These are phyloP conservation scores for Sphaerostilbella broomeana DNA, from an alignment of 2,329 filamentous ascomycete genomes.

Conservation along the genomic window DNA sequence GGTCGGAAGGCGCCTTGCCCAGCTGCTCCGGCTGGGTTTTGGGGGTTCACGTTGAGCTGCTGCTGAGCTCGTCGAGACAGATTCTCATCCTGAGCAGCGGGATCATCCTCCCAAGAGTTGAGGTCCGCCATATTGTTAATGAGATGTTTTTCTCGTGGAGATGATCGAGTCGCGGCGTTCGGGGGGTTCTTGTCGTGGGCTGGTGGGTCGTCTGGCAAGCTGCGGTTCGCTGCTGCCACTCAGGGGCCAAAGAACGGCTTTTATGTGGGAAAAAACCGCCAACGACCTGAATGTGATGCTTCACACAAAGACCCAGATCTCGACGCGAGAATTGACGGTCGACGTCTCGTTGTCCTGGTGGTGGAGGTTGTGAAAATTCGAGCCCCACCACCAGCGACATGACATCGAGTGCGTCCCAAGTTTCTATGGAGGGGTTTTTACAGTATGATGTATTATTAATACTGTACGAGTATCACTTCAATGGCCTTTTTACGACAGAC, in stretches of 20 bases:
- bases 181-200: constrained; percentile 5
- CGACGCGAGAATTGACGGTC: constrained; percentile 10
- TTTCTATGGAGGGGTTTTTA: constrained; percentile 21
- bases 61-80: constrained; percentile 71
- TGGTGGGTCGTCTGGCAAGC: not conserved
- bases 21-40: constrained; percentile 31
- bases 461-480: too few relatives aligned
- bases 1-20: constrained; percentile 44
- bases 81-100: constrained; percentile 67
- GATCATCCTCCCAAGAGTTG: constrained; percentile 92
- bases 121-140: constrained; percentile 69
- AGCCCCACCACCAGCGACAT: constrained; percentile 31
- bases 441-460: too few relatives aligned
- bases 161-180: constrained; percentile 1
- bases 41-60: constrained; percentile 65
- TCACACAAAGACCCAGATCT: constrained; percentile 12
- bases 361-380: constrained; percentile 34
- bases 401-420: constrained; percentile 22
- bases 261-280: not conserved
- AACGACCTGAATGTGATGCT: not conserved
- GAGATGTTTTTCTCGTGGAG: constrained; percentile 3
- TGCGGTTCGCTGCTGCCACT: not conserved
- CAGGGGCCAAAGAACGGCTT: not conserved
- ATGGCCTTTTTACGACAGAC: too few relatives aligned
- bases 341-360: constrained; percentile 17